A percentile compares a stretch with the other conserved stretches of the same genome.
These are phyloP conservation scores for Penicillium olsonii DNA, from an alignment of 2,329 filamentous ascomycete genomes.

Conservation along the genomic window DNA sequence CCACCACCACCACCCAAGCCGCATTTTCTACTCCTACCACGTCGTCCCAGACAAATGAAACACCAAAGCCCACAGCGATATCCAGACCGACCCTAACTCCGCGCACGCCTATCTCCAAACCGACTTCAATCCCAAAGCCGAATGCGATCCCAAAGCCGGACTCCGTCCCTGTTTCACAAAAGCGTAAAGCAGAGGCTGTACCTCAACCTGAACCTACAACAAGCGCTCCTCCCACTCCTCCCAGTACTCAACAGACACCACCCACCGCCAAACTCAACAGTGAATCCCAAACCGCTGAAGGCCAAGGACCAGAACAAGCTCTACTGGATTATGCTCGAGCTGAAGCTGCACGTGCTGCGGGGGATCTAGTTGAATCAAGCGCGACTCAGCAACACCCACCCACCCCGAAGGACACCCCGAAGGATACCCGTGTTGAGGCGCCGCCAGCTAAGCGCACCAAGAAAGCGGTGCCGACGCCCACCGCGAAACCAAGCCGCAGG, in stretches of 20 bases:
- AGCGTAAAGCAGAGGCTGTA: constrained; percentile 27
- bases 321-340: constrained; percentile 1
- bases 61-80: constrained; percentile 1
- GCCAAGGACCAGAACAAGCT: constrained; percentile 12
- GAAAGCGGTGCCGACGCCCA: constrained; percentile 15
- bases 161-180: constrained; percentile 29
- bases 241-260: constrained; percentile 20
- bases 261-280: constrained; percentile 13
- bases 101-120: background rate
- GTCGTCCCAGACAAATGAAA: background rate
- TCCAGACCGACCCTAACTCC: background rate
- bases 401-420: constrained; percentile 7
- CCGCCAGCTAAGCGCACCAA: constrained; percentile 33
- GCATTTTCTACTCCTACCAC: background rate
- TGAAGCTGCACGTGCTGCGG: constrained; percentile 8
- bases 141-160: constrained; percentile 8
- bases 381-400: constrained; percentile 8
- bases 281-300: constrained; percentile 17
- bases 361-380: constrained; percentile 4
- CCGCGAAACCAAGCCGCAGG: constrained; percentile 11
- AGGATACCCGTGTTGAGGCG: too few relatives aligned
- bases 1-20: background rate
- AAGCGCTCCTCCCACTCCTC: constrained; percentile 9
- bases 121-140: background rate
- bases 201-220: constrained; percentile 14